Evolutionary conservation across 164 flowering plant genomes (phyloP).

Genomic region (Magnolia changhungtana): DNA sequence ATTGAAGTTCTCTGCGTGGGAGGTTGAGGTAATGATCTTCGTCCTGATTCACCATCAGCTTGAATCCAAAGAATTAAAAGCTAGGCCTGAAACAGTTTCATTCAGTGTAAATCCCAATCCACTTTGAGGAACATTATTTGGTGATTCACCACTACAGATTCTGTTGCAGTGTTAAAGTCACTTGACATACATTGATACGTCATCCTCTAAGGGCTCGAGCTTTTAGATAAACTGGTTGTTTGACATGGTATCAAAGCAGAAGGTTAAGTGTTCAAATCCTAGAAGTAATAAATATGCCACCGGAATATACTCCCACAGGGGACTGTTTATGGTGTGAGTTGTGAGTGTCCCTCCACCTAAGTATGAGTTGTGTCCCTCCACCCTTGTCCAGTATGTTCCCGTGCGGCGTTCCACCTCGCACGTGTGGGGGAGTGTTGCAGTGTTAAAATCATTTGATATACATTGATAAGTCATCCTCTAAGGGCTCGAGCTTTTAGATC

Average conservation of each 20-base stretch:
- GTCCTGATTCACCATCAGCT: slow-evolving; percentile 29
- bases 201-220: not conserved
- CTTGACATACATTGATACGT: not conserved
- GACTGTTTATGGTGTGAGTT: no score
- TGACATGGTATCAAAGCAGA: not conserved
- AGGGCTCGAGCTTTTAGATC: no score
- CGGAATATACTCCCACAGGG: no score
- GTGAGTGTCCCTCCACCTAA: no score
- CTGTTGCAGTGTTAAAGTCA: not conserved
- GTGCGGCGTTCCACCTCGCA: no score
- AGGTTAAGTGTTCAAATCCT: not conserved
- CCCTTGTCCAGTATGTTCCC: no score
- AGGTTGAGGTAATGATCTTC: slow-evolving; percentile 26
- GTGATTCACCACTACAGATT: not conserved
- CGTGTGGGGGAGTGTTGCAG: no score
- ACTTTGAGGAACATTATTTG: not conserved
- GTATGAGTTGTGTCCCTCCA: no score
- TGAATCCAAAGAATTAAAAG: not conserved
- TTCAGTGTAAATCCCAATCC: not conserved
- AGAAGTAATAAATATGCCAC: no score
- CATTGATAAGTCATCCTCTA: no score
- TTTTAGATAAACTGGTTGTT: not conserved
- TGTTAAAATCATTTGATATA: no score
- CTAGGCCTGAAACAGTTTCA: not conserved
- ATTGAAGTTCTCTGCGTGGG: slow-evolving; percentile 49